phyloP scores from a whole-genome alignment of 2,329 filamentous ascomycete species.

The Cordyceps fumosorosea region DNA sequence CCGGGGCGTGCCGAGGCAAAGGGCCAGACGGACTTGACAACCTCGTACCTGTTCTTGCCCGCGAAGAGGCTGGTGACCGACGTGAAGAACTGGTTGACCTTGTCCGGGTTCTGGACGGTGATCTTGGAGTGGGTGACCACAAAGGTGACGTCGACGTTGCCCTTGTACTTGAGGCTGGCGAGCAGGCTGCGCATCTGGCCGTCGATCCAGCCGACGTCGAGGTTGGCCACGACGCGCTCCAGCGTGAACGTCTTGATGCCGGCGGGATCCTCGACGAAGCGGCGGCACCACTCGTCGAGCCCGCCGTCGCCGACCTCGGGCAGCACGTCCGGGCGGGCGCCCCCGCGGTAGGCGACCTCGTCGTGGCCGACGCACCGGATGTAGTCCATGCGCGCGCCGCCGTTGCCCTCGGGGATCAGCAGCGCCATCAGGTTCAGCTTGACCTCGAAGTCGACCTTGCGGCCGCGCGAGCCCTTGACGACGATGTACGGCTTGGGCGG shows the following conservation, averaged over 20 bases:
- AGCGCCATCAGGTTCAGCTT: conserved; percentile 49
- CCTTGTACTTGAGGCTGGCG: conserved; percentile 43
- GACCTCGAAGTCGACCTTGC: conserved; percentile 44
- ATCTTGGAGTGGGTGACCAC: conserved; percentile 44
- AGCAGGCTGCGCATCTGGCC: conserved; percentile 47
- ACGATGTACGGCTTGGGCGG: conserved; percentile 50
- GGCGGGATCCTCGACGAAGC: conserved; percentile 39
- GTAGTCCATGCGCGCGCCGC: conserved; percentile 43
- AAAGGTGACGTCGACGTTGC: conserved; percentile 42
- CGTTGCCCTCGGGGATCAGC: conserved; percentile 41
- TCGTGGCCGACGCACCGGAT: conserved; percentile 42
- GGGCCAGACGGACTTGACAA: conserved; percentile 50
- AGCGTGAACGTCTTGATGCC: conserved; percentile 43
- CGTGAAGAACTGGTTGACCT: conserved; percentile 48
- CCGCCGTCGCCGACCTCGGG: conserved; percentile 38
- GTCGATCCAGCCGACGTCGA: conserved; percentile 49
- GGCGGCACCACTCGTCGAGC: conserved; percentile 43
- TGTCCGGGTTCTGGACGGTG: conserved; percentile 44
- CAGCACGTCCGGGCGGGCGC: conserved; percentile 33
- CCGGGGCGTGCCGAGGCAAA: conserved; percentile 44
- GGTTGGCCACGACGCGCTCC: conserved; percentile 46
- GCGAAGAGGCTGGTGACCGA: conserved; percentile 44
- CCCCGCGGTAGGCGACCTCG: conserved; percentile 45
- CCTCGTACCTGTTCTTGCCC: conserved; percentile 48
- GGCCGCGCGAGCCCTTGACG: conserved; percentile 39